phyloP scores from a whole-genome alignment of 164 flowering plant genomes.

The Dillenia turbinata region DNA sequence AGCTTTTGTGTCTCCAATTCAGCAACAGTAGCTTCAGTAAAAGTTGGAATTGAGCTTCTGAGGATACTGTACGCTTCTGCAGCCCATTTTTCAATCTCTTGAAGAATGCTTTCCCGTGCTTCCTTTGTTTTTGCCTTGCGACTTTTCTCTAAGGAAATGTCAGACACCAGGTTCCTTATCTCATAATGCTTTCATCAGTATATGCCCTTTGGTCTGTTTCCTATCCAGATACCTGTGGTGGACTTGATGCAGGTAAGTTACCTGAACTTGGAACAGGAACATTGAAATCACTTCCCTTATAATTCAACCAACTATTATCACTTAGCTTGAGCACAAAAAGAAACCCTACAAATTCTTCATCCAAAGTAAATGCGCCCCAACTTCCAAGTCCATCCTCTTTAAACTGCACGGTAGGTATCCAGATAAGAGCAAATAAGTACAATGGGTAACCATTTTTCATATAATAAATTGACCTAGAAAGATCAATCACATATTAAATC shows the following conservation, averaged over 20 bases:
- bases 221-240: conserved; percentile 16
- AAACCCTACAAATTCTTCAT: conserved; percentile 51
- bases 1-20: conserved; percentile 37
- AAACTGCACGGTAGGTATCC: conserved; percentile 39
- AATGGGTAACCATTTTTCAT: background rate
- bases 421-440: conserved; percentile 1
- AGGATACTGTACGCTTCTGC: conserved; percentile 98
- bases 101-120: conserved; percentile 73
- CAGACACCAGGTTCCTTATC: conserved; percentile 73
- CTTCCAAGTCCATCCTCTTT: conserved; percentile 59
- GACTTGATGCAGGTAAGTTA: conserved; percentile 10
- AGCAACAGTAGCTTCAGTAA: conserved; percentile 35
- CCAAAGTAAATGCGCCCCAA: conserved; percentile 55
- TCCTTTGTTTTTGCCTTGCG: conserved; percentile 48
- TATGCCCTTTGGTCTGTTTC: conserved; percentile 26
- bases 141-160: conserved; percentile 58
- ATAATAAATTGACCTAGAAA: too few species aligned
- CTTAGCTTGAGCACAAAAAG: conserved; percentile 82
- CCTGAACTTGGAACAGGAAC: conserved; percentile 53
- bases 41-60: conserved; percentile 58
- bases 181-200: conserved; percentile 72
- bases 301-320: conserved; percentile 70
- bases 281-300: conserved; percentile 68
- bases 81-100: conserved; percentile 94
- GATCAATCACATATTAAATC: too few species aligned